Evolutionary conservation across 1,284 basidiomycete genomes (phyloP).

Genomic region (Ceratobasidium sp.): DNA sequence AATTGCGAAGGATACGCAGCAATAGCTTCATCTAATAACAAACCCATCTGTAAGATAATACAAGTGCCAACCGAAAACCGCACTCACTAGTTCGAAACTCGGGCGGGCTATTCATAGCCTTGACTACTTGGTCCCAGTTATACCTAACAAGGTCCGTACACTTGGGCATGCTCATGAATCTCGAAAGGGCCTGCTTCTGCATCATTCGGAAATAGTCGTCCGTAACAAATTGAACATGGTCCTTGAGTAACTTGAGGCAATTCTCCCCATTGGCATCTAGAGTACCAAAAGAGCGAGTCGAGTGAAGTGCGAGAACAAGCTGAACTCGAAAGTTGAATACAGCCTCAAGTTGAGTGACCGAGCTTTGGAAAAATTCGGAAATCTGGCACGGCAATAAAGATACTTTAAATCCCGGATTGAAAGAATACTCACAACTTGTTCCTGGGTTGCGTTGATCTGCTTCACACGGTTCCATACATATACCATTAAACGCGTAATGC

Average conservation of each 20-base stretch:
- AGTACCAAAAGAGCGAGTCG: slow-evolving; percentile 47
- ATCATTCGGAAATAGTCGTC: slow-evolving; percentile 83
- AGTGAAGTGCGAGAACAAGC: slow-evolving; percentile 58
- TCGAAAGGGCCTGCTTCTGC: slow-evolving; percentile 70
- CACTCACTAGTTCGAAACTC: slow-evolving; percentile 70
- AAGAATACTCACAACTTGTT: slow-evolving; percentile 67
- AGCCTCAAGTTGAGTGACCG: slow-evolving; percentile 66
- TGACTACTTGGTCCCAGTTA: slow-evolving; percentile 81
- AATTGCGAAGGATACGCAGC: slow-evolving; percentile 82
- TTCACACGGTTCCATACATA: slow-evolving; percentile 77
- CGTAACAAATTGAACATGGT: slow-evolving; percentile 71
- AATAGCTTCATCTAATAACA: slow-evolving; percentile 61
- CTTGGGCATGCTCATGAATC: slow-evolving; percentile 73
- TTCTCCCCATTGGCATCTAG: slow-evolving; percentile 54
- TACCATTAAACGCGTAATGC: slow-evolving; percentile 70
- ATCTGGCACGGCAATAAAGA: slow-evolving; percentile 24
- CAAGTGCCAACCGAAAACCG: background rate
- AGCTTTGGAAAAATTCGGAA: slow-evolving; percentile 75
- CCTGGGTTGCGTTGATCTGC: slow-evolving; percentile 60
- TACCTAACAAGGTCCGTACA: slow-evolving; percentile 77
- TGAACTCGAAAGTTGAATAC: slow-evolving; percentile 66
- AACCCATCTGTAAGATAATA: background rate
- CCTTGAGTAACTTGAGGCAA: slow-evolving; percentile 70
- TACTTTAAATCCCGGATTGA: background rate
- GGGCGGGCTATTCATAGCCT: slow-evolving; percentile 69